Base-by-base conservation (phyloP, 2,329 filamentous ascomycete species). In the Pseudogymnoascus sp. region DNA sequence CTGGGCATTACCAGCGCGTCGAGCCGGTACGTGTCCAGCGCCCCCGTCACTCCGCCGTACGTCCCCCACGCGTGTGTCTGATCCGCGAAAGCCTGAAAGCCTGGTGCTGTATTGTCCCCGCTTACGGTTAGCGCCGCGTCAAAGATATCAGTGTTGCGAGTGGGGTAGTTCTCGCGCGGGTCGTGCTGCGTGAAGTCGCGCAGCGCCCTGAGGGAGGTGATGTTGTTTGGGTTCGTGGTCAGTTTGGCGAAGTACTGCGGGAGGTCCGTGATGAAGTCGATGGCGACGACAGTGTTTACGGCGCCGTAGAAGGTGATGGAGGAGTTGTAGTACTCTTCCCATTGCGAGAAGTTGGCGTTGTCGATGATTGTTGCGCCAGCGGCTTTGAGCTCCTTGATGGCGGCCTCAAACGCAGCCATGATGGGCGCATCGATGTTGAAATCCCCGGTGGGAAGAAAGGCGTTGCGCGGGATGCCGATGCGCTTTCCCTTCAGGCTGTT, bases 1-100 rank as follows among this genome's bases (percentile, higher is more conserved):
- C 84, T 84, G 0, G 86, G 87, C 4, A 88, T 66, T 0, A 89
- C 78, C 4, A 89, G 74, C 1, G 86, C 86, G 67, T 86, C 84
- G 0, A 89, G 78, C 3, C 80, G 78, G 67, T 84, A 76, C 1
- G 80, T 80, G 5, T 77, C 69, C 0, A 90, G 73, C 0, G 86
- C 83, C 0, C 86, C 86, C 0, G 85, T 76, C 2, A 90, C 74
- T 0, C 86, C 86, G 7, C 83, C 82, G 3, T 5, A n/a, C 16
- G 59, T 60, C 18, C 59, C 59, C 34, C 59, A 60, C 18, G 26
- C 47, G 26, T 57, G 47, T 1, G 47, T 57, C 47, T 57, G 47
- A 8, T 57, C 26, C 10, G 47, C 47, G 3, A 34, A 16, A 10
- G n/a, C n/a, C 10, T 34, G 26, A 73, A 86, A 87, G 31, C 78